A percentile compares a stretch with the other conserved stretches of the same genome.
Evolutionary conservation across 306 rosid genomes (phyloP).

Genomic region (Nissolia schottii): DNA sequence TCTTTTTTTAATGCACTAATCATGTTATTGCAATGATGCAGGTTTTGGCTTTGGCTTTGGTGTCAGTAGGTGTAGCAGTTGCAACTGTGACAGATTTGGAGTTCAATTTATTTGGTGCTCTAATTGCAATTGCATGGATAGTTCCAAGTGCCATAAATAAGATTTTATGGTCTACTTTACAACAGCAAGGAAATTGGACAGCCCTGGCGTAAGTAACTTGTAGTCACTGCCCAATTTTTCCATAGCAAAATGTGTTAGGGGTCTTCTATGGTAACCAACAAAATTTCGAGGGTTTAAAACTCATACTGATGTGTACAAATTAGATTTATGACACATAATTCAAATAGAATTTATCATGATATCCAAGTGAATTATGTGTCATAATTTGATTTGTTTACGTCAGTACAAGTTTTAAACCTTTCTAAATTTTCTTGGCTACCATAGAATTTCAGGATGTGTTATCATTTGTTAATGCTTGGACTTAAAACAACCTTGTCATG

Average conservation of each 20-base stretch:
- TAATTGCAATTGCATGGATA: slow-evolving; percentile 70
- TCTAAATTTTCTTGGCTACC: too few relatives aligned
- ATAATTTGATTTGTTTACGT: too few relatives aligned
- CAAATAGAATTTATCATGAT: too few relatives aligned
- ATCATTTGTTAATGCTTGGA: neutral
- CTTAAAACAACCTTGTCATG: slow-evolving; percentile 22
- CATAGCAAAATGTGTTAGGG: neutral
- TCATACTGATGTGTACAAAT: too few relatives aligned
- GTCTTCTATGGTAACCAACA: too few relatives aligned
- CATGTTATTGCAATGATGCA: slow-evolving; percentile 39
- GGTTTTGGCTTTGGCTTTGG: slow-evolving; percentile 70
- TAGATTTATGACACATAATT: too few relatives aligned
- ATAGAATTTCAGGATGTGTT: too few relatives aligned
- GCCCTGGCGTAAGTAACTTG: slow-evolving; percentile 72
- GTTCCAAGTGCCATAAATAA: slow-evolving; percentile 87
- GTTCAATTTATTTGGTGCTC: slow-evolving; percentile 76
- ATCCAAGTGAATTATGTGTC: too few relatives aligned
- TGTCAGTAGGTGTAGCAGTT: slow-evolving; percentile 78
- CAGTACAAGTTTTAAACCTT: too few relatives aligned
- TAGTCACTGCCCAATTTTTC: neutral
- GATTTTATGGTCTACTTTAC: slow-evolving; percentile 82
- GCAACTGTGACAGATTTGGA: slow-evolving; percentile 90
- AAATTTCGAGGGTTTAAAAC: too few relatives aligned
- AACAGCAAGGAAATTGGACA: slow-evolving; percentile 87
- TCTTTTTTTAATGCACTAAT: neutral